Percentiles rank a stretch among this genome's conserved stretches.
phyloP scores from a whole-genome alignment of 163 green algal species.

The Chlorella variabilis region DNA sequence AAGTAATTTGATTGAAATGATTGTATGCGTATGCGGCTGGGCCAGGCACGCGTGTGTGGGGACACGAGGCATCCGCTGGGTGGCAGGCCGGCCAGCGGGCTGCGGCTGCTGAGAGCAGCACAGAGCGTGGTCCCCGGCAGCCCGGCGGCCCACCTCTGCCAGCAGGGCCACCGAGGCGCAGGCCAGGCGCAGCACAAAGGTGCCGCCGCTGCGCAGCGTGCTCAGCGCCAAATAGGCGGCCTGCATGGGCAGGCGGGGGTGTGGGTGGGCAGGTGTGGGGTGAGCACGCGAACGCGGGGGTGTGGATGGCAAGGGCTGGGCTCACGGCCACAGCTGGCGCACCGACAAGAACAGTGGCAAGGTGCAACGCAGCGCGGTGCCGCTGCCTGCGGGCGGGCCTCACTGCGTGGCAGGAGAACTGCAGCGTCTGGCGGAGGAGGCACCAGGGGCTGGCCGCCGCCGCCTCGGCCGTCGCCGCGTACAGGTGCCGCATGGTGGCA shows the following conservation, averaged over 20 bases:
- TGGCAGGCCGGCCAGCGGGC: too few species aligned
- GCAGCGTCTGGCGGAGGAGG: not conserved
- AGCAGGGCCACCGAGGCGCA: not conserved
- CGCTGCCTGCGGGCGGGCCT: too few species aligned
- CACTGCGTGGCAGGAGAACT: constrained; percentile 7
- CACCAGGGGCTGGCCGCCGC: not conserved
- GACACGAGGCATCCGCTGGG: too few species aligned
- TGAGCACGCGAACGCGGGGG: not conserved
- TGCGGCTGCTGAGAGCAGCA: not conserved
- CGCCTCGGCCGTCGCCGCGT: not conserved
- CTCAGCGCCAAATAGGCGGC: not conserved
- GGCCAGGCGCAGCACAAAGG: not conserved
- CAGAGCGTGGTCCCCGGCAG: too few species aligned
- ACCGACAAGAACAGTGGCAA: too few species aligned
- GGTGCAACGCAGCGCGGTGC: too few species aligned
- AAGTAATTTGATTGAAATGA: too few species aligned
- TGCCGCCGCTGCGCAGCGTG: constrained; percentile 1
- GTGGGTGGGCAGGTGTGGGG: not conserved
- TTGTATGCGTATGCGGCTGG: too few species aligned
- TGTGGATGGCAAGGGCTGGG: too few species aligned
- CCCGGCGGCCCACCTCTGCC: not conserved
- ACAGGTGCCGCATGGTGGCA: not conserved
- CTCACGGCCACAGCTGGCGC: too few species aligned
- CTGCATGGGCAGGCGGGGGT: not conserved
- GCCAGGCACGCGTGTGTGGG: too few species aligned